A percentile compares a stretch with the other conserved stretches of the same genome.
Evolutionary conservation across 768 basidiomycete genomes (phyloP).

Genomic region (Mycena pura): DNA sequence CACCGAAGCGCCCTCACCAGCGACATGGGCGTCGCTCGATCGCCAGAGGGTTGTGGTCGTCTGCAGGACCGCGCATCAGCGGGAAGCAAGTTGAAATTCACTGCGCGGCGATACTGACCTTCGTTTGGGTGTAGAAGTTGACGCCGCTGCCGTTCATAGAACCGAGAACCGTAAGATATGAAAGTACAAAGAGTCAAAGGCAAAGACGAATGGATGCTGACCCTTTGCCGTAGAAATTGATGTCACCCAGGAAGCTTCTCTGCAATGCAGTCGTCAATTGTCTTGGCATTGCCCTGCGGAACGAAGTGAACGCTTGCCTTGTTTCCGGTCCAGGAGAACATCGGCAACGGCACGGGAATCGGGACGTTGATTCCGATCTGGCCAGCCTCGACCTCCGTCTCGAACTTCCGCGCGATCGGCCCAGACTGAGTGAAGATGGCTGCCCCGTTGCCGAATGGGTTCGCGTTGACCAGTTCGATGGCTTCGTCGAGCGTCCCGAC

Average conservation of each 20-base stretch:
- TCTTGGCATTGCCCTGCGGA: background rate
- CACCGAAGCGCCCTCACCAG: slow-evolving; percentile 77
- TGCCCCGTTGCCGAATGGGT: slow-evolving; percentile 92
- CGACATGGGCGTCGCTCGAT: slow-evolving; percentile 73
- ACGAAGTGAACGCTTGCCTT: slow-evolving; percentile 53
- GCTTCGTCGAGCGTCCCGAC: slow-evolving; percentile 90
- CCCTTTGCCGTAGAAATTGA: slow-evolving; percentile 92
- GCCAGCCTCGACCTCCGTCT: slow-evolving; percentile 84
- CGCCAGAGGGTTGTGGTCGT: slow-evolving; percentile 95
- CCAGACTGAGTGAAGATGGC: slow-evolving; percentile 98
- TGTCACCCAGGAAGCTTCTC: slow-evolving; percentile 80
- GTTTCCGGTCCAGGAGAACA: slow-evolving; percentile 98
- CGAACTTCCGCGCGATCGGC: slow-evolving; percentile 92
- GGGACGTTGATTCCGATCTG: slow-evolving; percentile 95
- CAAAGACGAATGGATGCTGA: slow-evolving; percentile 35
- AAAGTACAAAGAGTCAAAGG: background rate
- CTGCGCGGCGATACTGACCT: slow-evolving; percentile 51
- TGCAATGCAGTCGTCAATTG: background rate
- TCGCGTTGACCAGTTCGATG: slow-evolving; percentile 86
- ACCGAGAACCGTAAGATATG: background rate
- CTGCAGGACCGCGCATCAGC: slow-evolving; percentile 41
- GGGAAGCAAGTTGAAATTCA: background rate
- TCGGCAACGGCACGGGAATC: slow-evolving; percentile 88
- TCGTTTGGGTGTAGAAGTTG: slow-evolving; percentile 96
- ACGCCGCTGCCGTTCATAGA: slow-evolving; percentile 61